Percentiles rank a stretch among this genome's conserved stretches.
These are phyloP conservation scores for Cladosporium halotolerans DNA, from an alignment of 2,329 filamentous ascomycete genomes.

Conservation along the genomic window DNA sequence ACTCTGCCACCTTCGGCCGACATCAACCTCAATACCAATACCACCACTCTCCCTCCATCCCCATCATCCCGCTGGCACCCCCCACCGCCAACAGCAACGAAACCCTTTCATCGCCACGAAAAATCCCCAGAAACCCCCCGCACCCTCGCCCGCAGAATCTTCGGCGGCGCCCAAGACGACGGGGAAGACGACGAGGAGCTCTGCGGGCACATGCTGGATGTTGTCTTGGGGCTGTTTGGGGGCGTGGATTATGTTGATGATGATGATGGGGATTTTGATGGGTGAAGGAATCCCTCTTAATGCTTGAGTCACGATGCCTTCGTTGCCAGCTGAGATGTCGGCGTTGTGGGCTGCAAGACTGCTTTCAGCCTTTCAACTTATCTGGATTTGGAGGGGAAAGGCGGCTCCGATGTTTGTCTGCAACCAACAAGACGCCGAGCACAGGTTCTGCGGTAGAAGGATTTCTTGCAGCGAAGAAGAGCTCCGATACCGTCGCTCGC, in stretches of 20 bases:
- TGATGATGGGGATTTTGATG: no score
- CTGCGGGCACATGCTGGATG: slow-evolving; percentile 41
- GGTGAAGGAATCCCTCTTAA: no score
- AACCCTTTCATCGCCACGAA: background rate
- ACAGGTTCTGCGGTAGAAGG: no score
- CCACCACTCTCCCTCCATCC: background rate
- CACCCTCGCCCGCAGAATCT: slow-evolving; percentile 28
- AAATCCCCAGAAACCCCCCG: background rate
- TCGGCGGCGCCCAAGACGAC: slow-evolving; percentile 30
- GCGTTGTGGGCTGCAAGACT: no score
- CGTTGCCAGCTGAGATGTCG: no score
- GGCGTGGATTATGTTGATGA: slow-evolving; percentile 38
- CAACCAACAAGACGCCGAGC: no score
- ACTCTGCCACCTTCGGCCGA: background rate
- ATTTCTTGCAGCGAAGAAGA: no score
- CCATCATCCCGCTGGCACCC: slow-evolving; percentile 1
- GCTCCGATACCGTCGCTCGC: no score
- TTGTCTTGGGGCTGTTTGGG: slow-evolving; percentile 41
- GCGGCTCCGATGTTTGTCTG: no score
- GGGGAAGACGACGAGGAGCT: slow-evolving; percentile 33
- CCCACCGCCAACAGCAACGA: background rate
- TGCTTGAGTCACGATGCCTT: no score
- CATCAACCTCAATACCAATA: background rate
- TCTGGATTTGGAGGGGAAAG: no score
- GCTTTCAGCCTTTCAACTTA: no score